Evolutionary conservation across 2,329 filamentous ascomycete genomes (phyloP).

Genomic region (Chrysosporium queenslandicum): DNA sequence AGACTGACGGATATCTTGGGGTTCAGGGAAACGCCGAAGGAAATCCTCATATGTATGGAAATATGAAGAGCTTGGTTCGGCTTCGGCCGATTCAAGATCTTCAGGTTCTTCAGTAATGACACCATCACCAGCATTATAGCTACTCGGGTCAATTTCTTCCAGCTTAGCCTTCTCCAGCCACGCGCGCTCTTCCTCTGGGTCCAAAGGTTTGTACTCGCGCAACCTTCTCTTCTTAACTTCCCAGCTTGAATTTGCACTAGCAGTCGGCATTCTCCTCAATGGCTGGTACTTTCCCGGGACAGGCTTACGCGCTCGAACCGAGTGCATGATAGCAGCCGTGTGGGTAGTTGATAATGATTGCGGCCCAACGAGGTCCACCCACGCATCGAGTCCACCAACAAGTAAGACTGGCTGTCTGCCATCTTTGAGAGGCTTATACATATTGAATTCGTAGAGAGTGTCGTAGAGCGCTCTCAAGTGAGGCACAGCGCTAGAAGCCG

Average conservation of each 20-base stretch:
- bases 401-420: conserved; percentile 64
- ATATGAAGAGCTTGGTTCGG: conserved; percentile 43
- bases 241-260: conserved; percentile 42
- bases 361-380: conserved; percentile 70
- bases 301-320: conserved; percentile 31
- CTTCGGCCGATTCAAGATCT: conserved; percentile 38
- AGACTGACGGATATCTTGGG: conserved; percentile 50
- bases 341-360: conserved; percentile 52
- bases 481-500: conserved; percentile 38
- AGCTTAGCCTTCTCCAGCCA: conserved; percentile 69
- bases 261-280: conserved; percentile 44
- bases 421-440: conserved; percentile 58
- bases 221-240: conserved; percentile 48
- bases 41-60: conserved; percentile 74
- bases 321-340: conserved; percentile 43
- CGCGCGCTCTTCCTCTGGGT: conserved; percentile 66
- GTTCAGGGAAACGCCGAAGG: conserved; percentile 66
- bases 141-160: conserved; percentile 46
- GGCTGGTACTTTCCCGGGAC: conserved; percentile 35
- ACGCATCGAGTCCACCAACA: conserved; percentile 72
- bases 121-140: conserved; percentile 33
- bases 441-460: conserved; percentile 75
- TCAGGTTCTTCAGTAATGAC: conserved; percentile 34
- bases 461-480: conserved; percentile 65
- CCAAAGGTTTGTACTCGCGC: conserved; percentile 59